Evolutionary conservation across 345 rosid genomes (phyloP), one percentile per base, ranked within the genome.

Genomic region (Lagerstroemia speciosa): DNA sequence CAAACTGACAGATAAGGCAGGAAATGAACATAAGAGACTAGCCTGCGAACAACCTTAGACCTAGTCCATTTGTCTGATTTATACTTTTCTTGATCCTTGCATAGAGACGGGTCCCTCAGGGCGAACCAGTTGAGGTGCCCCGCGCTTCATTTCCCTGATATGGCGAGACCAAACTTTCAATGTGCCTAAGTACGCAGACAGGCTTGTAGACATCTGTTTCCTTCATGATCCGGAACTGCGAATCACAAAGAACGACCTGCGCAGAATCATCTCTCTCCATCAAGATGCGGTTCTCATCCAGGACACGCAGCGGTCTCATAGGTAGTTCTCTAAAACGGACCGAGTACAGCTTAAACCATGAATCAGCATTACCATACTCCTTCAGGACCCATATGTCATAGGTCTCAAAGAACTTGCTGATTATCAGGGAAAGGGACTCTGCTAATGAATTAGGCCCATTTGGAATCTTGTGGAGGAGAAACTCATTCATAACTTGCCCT

Each of bases 401-500:
- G n/a, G 20, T 37, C 33, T 61, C 8, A 17, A 12, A 30, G n/a
- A 31, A 19, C 64, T 61, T 61, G 37, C 64, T 30, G 17, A 61
- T 33, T 17, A 61, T 29, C 64, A 61, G n/a, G 37, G 37, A 61
- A 19, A 61, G 64, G 34, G 36, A 31, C 19, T 61, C 64, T 20
- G 37, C 19, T 3, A 33, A 60, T 27, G 63, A 2, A 60, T 27
- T 61, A 8, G 24, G 24, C 55, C 55, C 55, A 20, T 48, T 48
- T 48, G 33, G 36, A 30, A 37, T 29, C 37, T 61, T 29, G 24
- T 30, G 64, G 64, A 61, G 64, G 64, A 61, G 64, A 61, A 61
- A 61, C 22, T 61, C 64, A 61, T 61, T 7, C 37, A 29, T 61
- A 29, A 33, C 22, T 30, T 61, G 22, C 19, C 64, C 33, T 27